Evolutionary conservation across 1,139 yeast genomes (phyloP).

Genomic region (Yamadazyma taylorii): DNA sequence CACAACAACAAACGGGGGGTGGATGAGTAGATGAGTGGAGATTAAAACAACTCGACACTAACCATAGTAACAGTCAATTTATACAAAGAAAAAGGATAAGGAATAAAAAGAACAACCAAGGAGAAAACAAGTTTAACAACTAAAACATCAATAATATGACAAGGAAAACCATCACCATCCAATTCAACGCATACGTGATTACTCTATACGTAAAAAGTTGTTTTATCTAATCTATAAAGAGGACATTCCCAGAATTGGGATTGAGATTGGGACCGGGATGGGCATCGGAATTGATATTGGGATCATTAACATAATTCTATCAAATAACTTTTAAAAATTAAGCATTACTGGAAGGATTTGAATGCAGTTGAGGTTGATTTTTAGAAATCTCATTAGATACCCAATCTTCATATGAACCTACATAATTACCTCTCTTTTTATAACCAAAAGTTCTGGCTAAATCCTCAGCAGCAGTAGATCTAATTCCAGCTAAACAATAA

Average conservation of each 20-base stretch:
- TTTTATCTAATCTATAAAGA: too few relatives aligned
- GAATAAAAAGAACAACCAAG: too few relatives aligned
- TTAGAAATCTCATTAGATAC: slow-evolving; percentile 40
- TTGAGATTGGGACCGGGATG: too few relatives aligned
- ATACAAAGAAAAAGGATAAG: slow-evolving; percentile 1
- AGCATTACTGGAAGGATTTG: background rate
- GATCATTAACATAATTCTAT: background rate
- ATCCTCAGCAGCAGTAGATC: slow-evolving; percentile 90
- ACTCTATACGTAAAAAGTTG: too few relatives aligned
- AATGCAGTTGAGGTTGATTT: background rate
- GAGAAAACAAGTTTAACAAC: background rate
- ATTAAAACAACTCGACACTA: too few relatives aligned
- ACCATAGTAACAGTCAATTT: slow-evolving; percentile 1
- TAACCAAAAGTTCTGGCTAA: slow-evolving; percentile 90
- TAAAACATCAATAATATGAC: background rate
- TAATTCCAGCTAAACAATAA: slow-evolving; percentile 90
- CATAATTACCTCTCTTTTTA: slow-evolving; percentile 70
- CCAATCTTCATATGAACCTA: slow-evolving; percentile 91
- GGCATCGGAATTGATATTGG: too few relatives aligned
- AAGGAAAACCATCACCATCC: background rate
- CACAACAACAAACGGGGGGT: too few relatives aligned
- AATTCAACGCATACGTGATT: background rate
- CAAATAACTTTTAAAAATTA: background rate
- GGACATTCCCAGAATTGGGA: too few relatives aligned
- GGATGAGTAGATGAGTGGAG: too few relatives aligned